Base-by-base conservation (phyloP, 1,284 basidiomycete genomes). In the Ceratobasidium sp. region DNA sequence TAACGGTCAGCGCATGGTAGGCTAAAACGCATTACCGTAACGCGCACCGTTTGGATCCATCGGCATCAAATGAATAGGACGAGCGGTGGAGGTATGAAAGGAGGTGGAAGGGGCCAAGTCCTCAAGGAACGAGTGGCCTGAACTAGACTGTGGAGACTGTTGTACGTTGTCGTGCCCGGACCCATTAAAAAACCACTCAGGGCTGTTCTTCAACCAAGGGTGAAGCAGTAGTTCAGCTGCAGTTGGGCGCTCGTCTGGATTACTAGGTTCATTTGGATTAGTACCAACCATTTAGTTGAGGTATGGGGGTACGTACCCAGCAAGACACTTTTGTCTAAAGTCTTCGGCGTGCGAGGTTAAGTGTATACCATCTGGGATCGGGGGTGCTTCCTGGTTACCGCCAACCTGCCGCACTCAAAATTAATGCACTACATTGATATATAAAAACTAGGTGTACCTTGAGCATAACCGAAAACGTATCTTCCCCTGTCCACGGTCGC, bases 401-500 rank as follows among this genome's bases (percentile, higher is more conserved):
- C 93, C 94, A 63, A 97, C 86, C 92, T 93, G 74, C 53, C 63
- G 59, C 68, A 62, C 34, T 39, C 43, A 13, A 66, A 19, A 24
- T 29, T 29, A 54, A 2, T 13, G 16, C 46, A 5, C 7, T 16
- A 34, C 34, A 19, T 37, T 4, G 22, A 64, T 43, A 34, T 2
- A 34, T 3, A 34, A 8, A 34, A 34, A 1, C n/a, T 22, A 16
- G 48, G 81, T 86, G 76, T 79, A 95, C 94, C 86, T 95, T 94
- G 82, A 95, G 92, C 90, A 99, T 93, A 75, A 98, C 96, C 8
- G 95, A 92, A 76, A 98, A 88, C 75, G 90, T 90, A 81, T 97
- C 94, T 78, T 95, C 90, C 31, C 93, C 92, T 27, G 86, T 89
- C 98, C 98, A 99, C 4, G 98, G 97, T 64, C 97, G 85, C 79